A percentile compares a stretch with the other conserved stretches of the same genome.
phyloP scores from a whole-genome alignment of 2,329 filamentous ascomycete species.

The Emmonsia crescens region DNA sequence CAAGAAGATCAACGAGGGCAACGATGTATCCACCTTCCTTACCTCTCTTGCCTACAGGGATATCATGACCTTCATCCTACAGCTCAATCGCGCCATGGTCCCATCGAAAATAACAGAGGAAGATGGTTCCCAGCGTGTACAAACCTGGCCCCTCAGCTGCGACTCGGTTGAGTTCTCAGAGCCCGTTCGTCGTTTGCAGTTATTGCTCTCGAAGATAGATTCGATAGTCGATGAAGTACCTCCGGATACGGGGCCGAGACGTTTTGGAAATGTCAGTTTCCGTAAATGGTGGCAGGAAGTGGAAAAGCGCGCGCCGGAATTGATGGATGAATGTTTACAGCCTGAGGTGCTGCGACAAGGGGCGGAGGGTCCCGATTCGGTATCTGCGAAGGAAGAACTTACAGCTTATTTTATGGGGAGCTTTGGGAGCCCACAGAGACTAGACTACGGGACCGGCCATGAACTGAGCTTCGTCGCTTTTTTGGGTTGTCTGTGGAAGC shows the following conservation, averaged over 20 bases:
- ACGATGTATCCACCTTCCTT: constrained; percentile 73
- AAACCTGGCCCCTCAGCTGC: constrained; percentile 40
- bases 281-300: constrained; percentile 68
- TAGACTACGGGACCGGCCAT: constrained; percentile 95
- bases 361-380: constrained; percentile 21
- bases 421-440: constrained; percentile 77
- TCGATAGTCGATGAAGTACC: constrained; percentile 65
- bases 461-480: constrained; percentile 94
- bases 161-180: constrained; percentile 40
- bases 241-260: constrained; percentile 70
- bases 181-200: constrained; percentile 53
- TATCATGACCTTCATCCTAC: constrained; percentile 75
- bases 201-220: constrained; percentile 54
- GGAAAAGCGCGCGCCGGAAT: constrained; percentile 44
- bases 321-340: constrained; percentile 50
- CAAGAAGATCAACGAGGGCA: constrained; percentile 76
- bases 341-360: constrained; percentile 32
- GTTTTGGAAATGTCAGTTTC: constrained; percentile 90
- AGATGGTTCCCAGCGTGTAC: constrained; percentile 20
- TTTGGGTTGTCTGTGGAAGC: constrained; percentile 79
- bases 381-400: constrained; percentile 55
- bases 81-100: constrained; percentile 80
- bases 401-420: constrained; percentile 68
- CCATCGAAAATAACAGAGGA: constrained; percentile 46
- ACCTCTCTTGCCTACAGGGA: constrained; percentile 73